Base-by-base conservation (phyloP, 2,329 filamentous ascomycete species). In the Colletotrichum sp. region DNA sequence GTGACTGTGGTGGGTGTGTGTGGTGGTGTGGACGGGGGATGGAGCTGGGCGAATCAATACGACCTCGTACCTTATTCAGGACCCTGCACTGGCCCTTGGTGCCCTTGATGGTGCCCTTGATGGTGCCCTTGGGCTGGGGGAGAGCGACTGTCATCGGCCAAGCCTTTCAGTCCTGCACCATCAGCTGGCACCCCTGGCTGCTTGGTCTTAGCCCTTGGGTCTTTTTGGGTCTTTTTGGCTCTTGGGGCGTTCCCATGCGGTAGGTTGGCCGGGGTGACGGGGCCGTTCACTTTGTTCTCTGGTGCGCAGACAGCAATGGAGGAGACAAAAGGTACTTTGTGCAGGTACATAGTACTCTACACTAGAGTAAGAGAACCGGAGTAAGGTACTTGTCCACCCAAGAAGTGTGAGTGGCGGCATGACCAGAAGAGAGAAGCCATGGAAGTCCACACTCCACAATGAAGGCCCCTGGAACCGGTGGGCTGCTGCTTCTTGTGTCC, bases 31-130 rank as follows among this genome's bases (percentile, higher is more conserved):
- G 73, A 62, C 24, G 44, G 36, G 44, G 39, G 70, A 72, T 72
- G 70, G 57, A 36, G 70, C 70, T 69, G 34, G 70, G 74, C 74
- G 59, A 69, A 76, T 76, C 70, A 76, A 76, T 74, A 76, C 74
- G 74, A 76, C 70, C 44, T 76, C 64, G 74, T 74, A 74, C 74
- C 74, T 76, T 76, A 69, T 69, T 69, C 74, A 75, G 74, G 70
- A 69, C 70, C 70, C 71, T 76, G 74, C 70, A 60, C 63, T 44
- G 71, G 55, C 68, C 57, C 71, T 68, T 44, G 30, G n/a, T 22
- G 39, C 18, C 39, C 39, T 48, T 48, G 44, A 8, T 22, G 30
- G n/a, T 22, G 39, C 18, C 39, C 39, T 48, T 48, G 44, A 8
- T 22, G 34, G n/a, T 22, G 34, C 59, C 28, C n/a, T 30, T 59